Evolutionary conservation across 176 grass and related monocot species (phyloP).

Genomic region (Sorghum bicolor): DNA sequence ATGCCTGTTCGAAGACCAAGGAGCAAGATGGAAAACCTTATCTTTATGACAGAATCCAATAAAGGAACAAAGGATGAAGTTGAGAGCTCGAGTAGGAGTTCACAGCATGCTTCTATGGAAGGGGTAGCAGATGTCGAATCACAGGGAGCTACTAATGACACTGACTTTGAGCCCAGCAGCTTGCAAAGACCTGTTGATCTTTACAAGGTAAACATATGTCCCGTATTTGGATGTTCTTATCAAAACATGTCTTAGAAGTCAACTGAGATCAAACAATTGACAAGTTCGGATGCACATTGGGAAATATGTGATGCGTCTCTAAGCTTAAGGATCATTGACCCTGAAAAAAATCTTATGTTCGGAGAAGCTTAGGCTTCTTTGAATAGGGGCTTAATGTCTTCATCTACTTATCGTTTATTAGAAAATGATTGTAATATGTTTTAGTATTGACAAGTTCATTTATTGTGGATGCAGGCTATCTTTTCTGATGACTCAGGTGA

Average conservation of each 20-base stretch:
- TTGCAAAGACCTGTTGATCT: constrained; percentile 88
- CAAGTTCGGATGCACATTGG: not conserved
- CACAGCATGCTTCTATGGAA: constrained; percentile 39
- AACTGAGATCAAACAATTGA: not conserved
- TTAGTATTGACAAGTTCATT: constrained; percentile 8
- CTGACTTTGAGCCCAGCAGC: constrained; percentile 45
- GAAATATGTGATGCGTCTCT: not conserved
- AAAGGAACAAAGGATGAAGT: constrained; percentile 50
- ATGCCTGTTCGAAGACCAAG: constrained; percentile 72
- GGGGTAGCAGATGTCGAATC: constrained; percentile 34
- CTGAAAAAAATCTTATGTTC: not conserved
- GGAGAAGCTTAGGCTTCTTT: not conserved
- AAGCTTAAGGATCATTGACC: not conserved
- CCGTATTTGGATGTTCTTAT: not conserved
- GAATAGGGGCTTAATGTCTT: not conserved
- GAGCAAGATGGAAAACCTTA: constrained; percentile 75
- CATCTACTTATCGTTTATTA: not conserved
- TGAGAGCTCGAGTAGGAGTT: constrained; percentile 36
- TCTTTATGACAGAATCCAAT: constrained; percentile 80
- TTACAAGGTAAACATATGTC: constrained; percentile 55
- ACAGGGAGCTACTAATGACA: constrained; percentile 27
- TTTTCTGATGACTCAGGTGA: constrained; percentile 98
- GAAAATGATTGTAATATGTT: constrained; percentile 15
- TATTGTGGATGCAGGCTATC: constrained; percentile 63
- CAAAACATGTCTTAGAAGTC: not conserved